Conservation (phyloP, 345 rosid genomes). For the Laguncularia racemosa region DNA sequence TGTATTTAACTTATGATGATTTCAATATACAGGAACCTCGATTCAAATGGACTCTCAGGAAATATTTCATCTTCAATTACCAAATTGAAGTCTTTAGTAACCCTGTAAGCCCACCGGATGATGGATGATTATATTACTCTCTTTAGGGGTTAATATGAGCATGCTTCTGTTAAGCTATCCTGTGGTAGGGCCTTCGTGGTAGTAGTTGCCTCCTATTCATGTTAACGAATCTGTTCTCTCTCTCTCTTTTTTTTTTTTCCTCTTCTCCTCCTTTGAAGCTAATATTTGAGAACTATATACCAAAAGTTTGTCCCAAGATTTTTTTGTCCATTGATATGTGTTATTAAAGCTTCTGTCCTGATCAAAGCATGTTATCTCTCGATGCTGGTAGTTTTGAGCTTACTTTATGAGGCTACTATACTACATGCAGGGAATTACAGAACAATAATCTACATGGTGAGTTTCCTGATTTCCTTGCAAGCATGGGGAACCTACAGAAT, state of each 20-base stretch:
- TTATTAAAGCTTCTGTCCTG: too few species aligned
- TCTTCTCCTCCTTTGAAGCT: too few species aligned
- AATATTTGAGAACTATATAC: too few species aligned
- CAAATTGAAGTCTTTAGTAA: slow-evolving; percentile 61
- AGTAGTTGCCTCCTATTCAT: too few species aligned
- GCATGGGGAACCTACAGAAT: slow-evolving; percentile 45
- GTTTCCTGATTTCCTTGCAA: slow-evolving; percentile 69
- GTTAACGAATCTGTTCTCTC: too few species aligned
- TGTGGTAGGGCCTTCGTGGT: too few species aligned
- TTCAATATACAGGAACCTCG: slow-evolving; percentile 46
- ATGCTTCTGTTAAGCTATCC: too few species aligned
- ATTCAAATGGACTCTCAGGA: slow-evolving; percentile 76
- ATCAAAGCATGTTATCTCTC: too few species aligned
- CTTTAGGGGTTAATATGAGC: too few species aligned
- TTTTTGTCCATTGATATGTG: too few species aligned
- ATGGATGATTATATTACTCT: background rate
- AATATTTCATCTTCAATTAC: slow-evolving; percentile 62
- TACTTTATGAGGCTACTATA: background rate
- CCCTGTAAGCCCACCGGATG: slow-evolving; percentile 43
- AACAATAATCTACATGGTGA: slow-evolving; percentile 63
- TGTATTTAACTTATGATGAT: slow-evolving; percentile 4
- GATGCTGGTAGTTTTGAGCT: background rate
- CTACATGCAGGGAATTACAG: slow-evolving; percentile 69
- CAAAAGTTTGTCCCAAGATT: too few species aligned
- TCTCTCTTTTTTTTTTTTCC: too few species aligned